Evolutionary conservation across 768 basidiomycete species (phyloP).

Genomic region (Rickenella mellea): DNA sequence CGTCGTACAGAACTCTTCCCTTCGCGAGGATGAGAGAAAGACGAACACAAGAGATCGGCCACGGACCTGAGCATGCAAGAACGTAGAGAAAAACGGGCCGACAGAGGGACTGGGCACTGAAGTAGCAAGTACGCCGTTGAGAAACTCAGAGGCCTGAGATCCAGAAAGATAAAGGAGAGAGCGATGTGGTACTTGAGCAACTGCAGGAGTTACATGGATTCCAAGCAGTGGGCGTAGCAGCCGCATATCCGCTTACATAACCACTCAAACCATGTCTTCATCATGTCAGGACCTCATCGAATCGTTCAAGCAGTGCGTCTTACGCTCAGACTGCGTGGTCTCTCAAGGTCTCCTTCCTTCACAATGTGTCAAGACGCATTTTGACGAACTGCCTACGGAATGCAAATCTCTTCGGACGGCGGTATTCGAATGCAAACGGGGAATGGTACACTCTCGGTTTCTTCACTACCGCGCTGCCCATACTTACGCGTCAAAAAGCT

Average conservation of each 20-base stretch:
- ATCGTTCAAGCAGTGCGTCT: slow-evolving; percentile 76
- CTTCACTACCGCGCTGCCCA: not conserved
- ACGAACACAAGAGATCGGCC: not conserved
- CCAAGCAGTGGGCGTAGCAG: slow-evolving; percentile 37
- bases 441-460: slow-evolving; percentile 49
- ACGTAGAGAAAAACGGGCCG: slow-evolving; percentile 57
- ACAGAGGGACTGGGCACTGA: slow-evolving; percentile 32
- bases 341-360: slow-evolving; percentile 75
- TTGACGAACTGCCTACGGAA: slow-evolving; percentile 67
- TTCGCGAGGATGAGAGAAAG: slow-evolving; percentile 18
- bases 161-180: slow-evolving; percentile 71
- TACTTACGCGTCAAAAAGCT: slow-evolving; percentile 31
- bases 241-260: too few species aligned
- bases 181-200: slow-evolving; percentile 57
- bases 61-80: slow-evolving; percentile 72
- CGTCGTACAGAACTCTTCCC: slow-evolving; percentile 87
- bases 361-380: slow-evolving; percentile 71
- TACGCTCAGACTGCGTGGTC: slow-evolving; percentile 80
- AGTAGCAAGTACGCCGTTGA: slow-evolving; percentile 66
- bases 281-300: slow-evolving; percentile 69
- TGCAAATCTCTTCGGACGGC: slow-evolving; percentile 74
- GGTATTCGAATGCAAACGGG: slow-evolving; percentile 85
- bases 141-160: slow-evolving; percentile 69
- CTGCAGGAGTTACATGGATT: slow-evolving; percentile 23
- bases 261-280: slow-evolving; percentile 67